Evolutionary conservation across 257 asterid species (phyloP).

Genomic region (Scutellaria galericulata): DNA sequence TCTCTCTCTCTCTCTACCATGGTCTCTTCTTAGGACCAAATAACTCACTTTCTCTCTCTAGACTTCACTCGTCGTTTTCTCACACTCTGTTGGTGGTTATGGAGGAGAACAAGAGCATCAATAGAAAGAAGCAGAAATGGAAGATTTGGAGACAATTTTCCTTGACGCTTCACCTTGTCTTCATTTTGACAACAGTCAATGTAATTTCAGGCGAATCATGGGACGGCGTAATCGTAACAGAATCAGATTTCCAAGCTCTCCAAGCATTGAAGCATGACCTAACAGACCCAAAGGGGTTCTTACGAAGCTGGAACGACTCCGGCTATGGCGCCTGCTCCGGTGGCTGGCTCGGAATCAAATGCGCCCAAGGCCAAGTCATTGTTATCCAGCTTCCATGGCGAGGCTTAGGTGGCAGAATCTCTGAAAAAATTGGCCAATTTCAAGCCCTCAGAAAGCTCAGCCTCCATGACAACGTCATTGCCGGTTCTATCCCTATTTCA

Average conservation of each 20-base stretch:
- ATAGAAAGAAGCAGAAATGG: conserved; percentile 43
- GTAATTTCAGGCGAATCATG: conserved; percentile 50
- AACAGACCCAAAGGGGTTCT: conserved; percentile 79
- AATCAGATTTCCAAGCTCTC: conserved; percentile 76
- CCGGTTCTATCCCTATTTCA: conserved; percentile 76
- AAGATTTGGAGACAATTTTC: conserved; percentile 25
- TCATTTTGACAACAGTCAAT: conserved; percentile 39
- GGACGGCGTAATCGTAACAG: conserved; percentile 88
- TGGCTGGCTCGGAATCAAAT: conserved; percentile 84
- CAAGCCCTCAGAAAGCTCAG: conserved; percentile 87
- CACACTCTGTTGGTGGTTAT: neutral
- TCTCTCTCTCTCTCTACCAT: neutral
- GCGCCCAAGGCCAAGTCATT: conserved; percentile 92
- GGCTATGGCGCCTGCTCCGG: conserved; percentile 95
- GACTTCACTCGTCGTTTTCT: neutral
- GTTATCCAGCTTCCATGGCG: conserved; percentile 97
- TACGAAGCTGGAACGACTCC: conserved; percentile 87
- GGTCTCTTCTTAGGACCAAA: no score
- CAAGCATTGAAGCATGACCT: conserved; percentile 82
- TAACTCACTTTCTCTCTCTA: neutral
- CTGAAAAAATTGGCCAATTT: conserved; percentile 77
- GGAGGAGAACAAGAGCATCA: conserved; percentile 25
- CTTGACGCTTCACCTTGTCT: neutral
- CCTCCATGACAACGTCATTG: conserved; percentile 82
- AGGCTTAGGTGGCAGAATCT: conserved; percentile 74